Base-by-base conservation (phyloP, 2,329 filamentous ascomycete genomes). In the Fusarium foetens region DNA sequence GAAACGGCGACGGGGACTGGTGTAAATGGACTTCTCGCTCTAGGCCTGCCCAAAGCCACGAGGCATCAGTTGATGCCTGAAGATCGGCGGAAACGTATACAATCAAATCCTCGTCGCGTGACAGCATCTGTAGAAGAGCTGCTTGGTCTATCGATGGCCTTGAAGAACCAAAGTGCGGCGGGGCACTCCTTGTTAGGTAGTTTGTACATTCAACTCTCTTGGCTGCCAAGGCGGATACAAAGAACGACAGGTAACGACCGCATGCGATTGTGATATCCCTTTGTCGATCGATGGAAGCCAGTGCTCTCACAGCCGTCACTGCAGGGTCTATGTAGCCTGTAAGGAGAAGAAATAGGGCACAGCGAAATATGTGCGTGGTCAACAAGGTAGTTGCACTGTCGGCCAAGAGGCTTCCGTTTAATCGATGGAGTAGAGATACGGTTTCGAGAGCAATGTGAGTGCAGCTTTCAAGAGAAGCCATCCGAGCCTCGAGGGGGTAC, bases 341-440 rank as follows among this genome's bases (percentile, higher is more conserved):
- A 57, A 97, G 89, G 27, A 95, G 88, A 8, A 98, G 85, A 63
- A 98, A 90, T 2, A 98, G 86, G 4, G 93, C 88, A 77, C 93
- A 97, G 27, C 95, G 92, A 89, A 97, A 98, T 48, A 97, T 86
- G 79, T 98, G 96, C 19, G 90, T 90, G 63, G 94, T 93, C 13
- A 97, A 86, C 74, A 95, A 89, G 8, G 92, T 90, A 3, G 92
- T 94, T 6, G 94, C 90, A 16, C 91, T 89, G 38, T 90, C 88
- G 8, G 89, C 87, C 29, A 77, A 57, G 3, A 94, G 84, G 14
- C 88, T 85, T 6, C 87, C 83, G 31, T 87, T 88, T 79, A 84
- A 86, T 54, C 95, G 90, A 14, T 90, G 89, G 17, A 98, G 86
- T 23, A 97, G 88, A 31, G 88, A 88, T 0, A 93, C 91, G 0